A percentile compares a stretch with the other conserved stretches of the same genome.
These are phyloP conservation scores for Apodospora peruviana DNA, from an alignment of 495 filamentous ascomycete species.

Conservation along the genomic window DNA sequence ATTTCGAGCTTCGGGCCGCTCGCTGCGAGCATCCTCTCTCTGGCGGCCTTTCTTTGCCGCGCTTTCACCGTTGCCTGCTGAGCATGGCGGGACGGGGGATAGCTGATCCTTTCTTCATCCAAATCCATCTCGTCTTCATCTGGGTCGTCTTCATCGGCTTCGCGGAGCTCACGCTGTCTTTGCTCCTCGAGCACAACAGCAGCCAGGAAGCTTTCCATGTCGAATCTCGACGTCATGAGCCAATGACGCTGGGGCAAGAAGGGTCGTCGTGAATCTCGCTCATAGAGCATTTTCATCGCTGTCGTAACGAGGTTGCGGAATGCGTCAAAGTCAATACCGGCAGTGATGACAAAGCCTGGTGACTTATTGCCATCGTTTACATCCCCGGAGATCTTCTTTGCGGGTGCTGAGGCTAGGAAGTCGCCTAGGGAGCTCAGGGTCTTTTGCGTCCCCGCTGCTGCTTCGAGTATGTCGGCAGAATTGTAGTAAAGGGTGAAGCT, in stretches of 20 bases:
- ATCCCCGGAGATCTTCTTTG: not conserved
- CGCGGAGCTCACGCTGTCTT: slow-evolving; percentile 56
- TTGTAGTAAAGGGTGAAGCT: slow-evolving; percentile 88
- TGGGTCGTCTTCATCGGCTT: slow-evolving; percentile 35
- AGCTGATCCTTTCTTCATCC: slow-evolving; percentile 30
- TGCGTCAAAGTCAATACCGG: slow-evolving; percentile 69
- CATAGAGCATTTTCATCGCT: slow-evolving; percentile 83
- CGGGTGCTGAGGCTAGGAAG: not conserved
- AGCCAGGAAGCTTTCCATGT: slow-evolving; percentile 85
- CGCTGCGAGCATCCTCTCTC: slow-evolving; percentile 62
- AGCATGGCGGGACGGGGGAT: slow-evolving; percentile 26
- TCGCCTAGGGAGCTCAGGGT: slow-evolving; percentile 2
- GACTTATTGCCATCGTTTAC: not conserved
- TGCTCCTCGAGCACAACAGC: slow-evolving; percentile 88
- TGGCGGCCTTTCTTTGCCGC: slow-evolving; percentile 57
- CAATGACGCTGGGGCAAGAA: slow-evolving; percentile 82
- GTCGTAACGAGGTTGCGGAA: slow-evolving; percentile 76
- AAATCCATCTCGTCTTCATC: slow-evolving; percentile 45
- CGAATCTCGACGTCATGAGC: slow-evolving; percentile 88
- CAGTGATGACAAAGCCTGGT: slow-evolving; percentile 12
- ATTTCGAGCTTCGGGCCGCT: slow-evolving; percentile 85
- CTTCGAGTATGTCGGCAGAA: slow-evolving; percentile 48
- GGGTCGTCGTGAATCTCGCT: slow-evolving; percentile 82
- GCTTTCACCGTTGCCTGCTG: slow-evolving; percentile 44
- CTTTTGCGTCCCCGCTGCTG: not conserved